Evolutionary conservation across 257 asterid genomes (phyloP), one percentile per base, ranked within the genome.

Genomic region (Thymus mandschuricus): DNA sequence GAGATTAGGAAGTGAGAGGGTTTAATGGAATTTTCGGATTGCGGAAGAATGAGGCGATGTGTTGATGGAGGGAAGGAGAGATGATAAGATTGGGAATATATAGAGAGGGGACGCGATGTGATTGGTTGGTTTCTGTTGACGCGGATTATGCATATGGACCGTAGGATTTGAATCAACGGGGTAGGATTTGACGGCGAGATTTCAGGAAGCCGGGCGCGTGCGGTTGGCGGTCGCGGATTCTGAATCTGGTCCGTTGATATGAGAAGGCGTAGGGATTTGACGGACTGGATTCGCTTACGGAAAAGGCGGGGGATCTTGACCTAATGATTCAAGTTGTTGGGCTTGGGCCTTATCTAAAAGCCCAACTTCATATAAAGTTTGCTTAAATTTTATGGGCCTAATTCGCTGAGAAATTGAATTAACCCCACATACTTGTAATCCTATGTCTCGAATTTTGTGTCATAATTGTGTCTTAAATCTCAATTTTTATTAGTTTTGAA

Each of bases 71-170:
- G 29, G 49, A 55, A 64, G 1, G 1, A 5, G 1, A 0, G 0
- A 3, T 8, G 44, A 59, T 59, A 50, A 44, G 44, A 51, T 59
- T 4, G 50, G 55, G 71, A 57, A 54, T 69, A 65, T 31, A 66
- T 70, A 62, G 72, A 62, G 13, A 21, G n/a, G 40, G 12, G 50
- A 43, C 4, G 70, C 13, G 9, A 45, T 56, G 21, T 67, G 76
- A 76, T 76, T 80, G 80, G 78, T 49, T 4, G 21, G 6, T 6
- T 28, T 29, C 1, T 13, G 29, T 2, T 1, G 76, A 50, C 76
- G 11, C 59, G 70, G 78, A 80, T 75, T 5, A 5, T 44, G 72
- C 10, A 33, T 67, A 0, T 61, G 8, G 15, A 62, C 49, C 76
- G 84, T 71, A 11, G 21, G 68, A 64, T 52, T 2, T 30, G 28